Base-by-base conservation (phyloP, 2,329 filamentous ascomycete genomes). In the Fusarium sarcochroum region DNA sequence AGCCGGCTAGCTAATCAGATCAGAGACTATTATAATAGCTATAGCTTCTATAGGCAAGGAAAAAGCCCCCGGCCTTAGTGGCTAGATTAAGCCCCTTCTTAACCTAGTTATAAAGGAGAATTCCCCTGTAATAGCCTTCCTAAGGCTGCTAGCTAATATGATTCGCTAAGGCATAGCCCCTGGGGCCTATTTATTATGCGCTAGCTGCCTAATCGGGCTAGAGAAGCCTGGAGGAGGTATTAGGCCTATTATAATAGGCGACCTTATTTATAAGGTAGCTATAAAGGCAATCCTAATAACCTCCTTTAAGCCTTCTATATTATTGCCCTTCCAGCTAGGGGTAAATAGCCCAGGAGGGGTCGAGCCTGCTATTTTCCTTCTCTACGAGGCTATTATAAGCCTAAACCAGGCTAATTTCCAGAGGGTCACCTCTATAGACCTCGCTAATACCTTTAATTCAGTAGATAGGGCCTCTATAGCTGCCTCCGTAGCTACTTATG, bases 31-130 rank as follows among this genome's bases (percentile, higher is more conserved):
- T 11, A 2, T 47, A 14, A 3, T 6, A 15, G 46, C 38, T 51
- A 51, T 58, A 37, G 30, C 27, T 6, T 30, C 17, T 45, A 58
- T 58, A 58, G 38, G 54, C 4, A 58, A 38, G 21, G 37, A 58
- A 58, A 58, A 58, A 11, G 47, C 45, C 17, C 38, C 14, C 0
- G 46, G 46, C 32, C 38, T 58, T 38, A 58, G 46, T 23, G 21
- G 46, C 46, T 58, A 4, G 27, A 58, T 30, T 58, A 49, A 38
- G 17, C 54, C 38, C 3, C 20, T 57, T 32, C 10, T 58, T 25
- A 13, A 51, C 45, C n/a, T 58, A 58, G 46, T 58, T 6, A 25
- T 17, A 37, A 45, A 6, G 17, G 15, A 42, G 2, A 18, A 45
- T 45, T 27, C 9, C 20, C 8, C 7, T 30, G 7, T 58, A 5